Percentiles rank a stretch among this genome's conserved stretches.
Evolutionary conservation across 2,329 filamentous ascomycete species (phyloP).

Genomic region (Pseudocercospora fijiensis): DNA sequence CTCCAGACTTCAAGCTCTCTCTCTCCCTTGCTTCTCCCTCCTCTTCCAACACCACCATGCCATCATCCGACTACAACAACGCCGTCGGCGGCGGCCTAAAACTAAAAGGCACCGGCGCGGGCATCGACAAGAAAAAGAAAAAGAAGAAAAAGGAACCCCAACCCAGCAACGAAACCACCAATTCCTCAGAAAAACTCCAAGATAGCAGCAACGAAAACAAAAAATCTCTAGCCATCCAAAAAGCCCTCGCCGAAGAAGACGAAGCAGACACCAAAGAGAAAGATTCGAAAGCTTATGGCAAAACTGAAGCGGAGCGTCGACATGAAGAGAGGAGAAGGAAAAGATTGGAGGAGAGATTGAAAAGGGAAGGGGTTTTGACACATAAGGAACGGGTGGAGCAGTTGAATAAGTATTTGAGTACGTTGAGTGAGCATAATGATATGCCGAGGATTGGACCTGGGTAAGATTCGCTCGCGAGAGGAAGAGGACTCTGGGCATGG

Average conservation of each 20-base stretch:
- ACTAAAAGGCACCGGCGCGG: slow-evolving; percentile 73
- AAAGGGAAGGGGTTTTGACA: slow-evolving; percentile 85
- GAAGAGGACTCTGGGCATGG: no score
- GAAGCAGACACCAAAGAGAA: slow-evolving; percentile 31
- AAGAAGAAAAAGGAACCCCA: slow-evolving; percentile 37
- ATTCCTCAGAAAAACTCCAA: slow-evolving; percentile 31
- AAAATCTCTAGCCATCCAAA: slow-evolving; percentile 25
- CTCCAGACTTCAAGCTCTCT: not conserved
- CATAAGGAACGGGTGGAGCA: slow-evolving; percentile 97
- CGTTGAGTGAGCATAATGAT: slow-evolving; percentile 93
- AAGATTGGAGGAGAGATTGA: slow-evolving; percentile 76
- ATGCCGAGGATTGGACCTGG: slow-evolving; percentile 68
- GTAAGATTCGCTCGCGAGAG: no score
- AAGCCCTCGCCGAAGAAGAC: slow-evolving; percentile 40
- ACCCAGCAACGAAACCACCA: slow-evolving; percentile 21
- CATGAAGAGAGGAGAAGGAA: slow-evolving; percentile 80
- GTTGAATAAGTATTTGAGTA: slow-evolving; percentile 88
- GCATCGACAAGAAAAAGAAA: slow-evolving; percentile 62
- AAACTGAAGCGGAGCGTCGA: slow-evolving; percentile 80
- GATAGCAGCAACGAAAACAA: slow-evolving; percentile 32
- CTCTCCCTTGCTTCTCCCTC: not conserved
- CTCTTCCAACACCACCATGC: slow-evolving; percentile 51
- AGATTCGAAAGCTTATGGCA: slow-evolving; percentile 45
- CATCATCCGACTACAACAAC: slow-evolving; percentile 70
- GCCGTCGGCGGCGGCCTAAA: slow-evolving; percentile 74